phyloP scores from a whole-genome alignment of 495 filamentous ascomycete species.

The Hyaloscypha variabilis region DNA sequence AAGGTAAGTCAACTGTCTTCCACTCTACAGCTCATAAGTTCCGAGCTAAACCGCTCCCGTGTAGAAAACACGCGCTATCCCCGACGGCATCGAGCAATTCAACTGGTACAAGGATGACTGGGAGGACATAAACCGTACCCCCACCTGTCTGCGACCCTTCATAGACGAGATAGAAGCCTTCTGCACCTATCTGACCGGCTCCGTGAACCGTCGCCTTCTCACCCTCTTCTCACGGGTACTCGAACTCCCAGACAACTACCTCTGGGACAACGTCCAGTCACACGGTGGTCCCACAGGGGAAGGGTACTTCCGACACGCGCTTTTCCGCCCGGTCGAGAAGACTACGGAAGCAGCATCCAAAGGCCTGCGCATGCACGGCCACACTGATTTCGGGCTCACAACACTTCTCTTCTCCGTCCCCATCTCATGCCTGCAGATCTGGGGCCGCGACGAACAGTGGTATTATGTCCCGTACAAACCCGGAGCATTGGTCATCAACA shows the following conservation, averaged over 20 bases:
- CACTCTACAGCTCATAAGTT: background rate
- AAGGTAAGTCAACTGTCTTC: conserved; percentile 32
- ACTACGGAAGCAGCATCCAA: conserved; percentile 41
- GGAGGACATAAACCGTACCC: conserved; percentile 37
- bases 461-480: conserved; percentile 48
- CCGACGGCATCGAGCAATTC: conserved; percentile 52
- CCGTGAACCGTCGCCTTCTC: conserved; percentile 47
- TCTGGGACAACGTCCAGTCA: conserved; percentile 49
- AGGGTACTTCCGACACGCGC: conserved; percentile 49
- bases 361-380: conserved; percentile 45
- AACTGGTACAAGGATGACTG: conserved; percentile 49
- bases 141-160: conserved; percentile 44
- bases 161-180: conserved; percentile 50
- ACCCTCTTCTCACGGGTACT: conserved; percentile 49
- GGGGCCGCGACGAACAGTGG: conserved; percentile 45
- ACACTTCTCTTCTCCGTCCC: conserved; percentile 49
- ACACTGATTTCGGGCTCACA: conserved; percentile 47
- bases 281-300: conserved; percentile 46
- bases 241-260: conserved; percentile 47
- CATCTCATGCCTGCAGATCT: conserved; percentile 46
- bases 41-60: background rate
- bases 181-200: conserved; percentile 46
- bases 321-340: conserved; percentile 45
- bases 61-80: conserved; percentile 38
- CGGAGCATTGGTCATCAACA: conserved; percentile 48